A percentile compares a stretch with the other conserved stretches of the same genome.
Evolutionary conservation across 2,329 filamentous ascomycete genomes (phyloP).

Genomic region (Penicillium sp.): DNA sequence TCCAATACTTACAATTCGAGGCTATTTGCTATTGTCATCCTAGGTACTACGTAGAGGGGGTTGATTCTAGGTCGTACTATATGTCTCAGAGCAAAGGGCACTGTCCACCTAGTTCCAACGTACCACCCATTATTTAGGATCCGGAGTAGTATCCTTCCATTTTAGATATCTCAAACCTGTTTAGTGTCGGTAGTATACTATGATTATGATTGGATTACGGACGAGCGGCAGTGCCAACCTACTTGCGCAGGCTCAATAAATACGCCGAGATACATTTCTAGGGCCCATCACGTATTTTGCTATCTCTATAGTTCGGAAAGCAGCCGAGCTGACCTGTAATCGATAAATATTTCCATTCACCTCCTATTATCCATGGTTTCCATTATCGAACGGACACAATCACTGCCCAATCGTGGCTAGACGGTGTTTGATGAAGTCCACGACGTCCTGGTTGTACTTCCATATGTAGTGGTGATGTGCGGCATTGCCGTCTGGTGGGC

Average conservation of each 20-base stretch:
- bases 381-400: not conserved
- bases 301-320: not conserved
- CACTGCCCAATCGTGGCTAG: not conserved
- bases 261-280: not conserved
- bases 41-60: not conserved
- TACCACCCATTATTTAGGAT: not conserved
- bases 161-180: not conserved
- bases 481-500: constrained; percentile 10
- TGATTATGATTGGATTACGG: not conserved
- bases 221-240: not conserved
- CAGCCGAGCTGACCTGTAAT: not conserved
- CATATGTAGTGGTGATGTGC: constrained; percentile 16
- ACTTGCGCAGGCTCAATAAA: not conserved
- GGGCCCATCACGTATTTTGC: not conserved
- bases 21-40: not conserved
- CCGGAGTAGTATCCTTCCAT: not conserved
- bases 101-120: not conserved
- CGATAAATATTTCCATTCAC: not conserved
- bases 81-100: not conserved
- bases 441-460: constrained; percentile 18
- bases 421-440: constrained; percentile 19
- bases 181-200: not conserved
- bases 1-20: not conserved
- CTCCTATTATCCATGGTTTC: not conserved
- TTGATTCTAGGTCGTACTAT: not conserved